Percentiles rank a stretch among this genome's conserved stretches.
Conservation (phyloP, 1,284 basidiomycete species). For the Mycena citricolor region DNA sequence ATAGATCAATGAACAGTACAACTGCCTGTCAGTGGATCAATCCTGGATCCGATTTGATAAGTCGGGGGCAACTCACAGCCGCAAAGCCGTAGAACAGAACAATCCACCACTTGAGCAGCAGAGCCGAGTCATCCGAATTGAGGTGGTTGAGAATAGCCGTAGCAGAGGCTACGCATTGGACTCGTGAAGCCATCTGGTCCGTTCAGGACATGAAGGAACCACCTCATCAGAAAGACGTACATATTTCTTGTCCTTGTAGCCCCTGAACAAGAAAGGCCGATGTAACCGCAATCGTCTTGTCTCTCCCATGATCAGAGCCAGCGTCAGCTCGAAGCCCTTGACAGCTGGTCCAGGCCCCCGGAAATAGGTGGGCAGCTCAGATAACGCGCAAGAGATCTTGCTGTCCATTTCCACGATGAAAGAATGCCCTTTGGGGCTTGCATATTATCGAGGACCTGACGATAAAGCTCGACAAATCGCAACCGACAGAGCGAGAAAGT, state of each 20-base stretch:
- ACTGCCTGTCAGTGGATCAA: conserved; percentile 21
- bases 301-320: conserved; percentile 28
- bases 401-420: conserved; percentile 27
- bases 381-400: conserved; percentile 19
- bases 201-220: not conserved
- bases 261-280: conserved; percentile 27
- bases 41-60: not conserved
- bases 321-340: conserved; percentile 25
- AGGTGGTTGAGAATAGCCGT: conserved; percentile 25
- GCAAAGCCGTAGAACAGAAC: conserved; percentile 29
- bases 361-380: conserved; percentile 24
- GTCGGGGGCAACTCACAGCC: conserved; percentile 20
- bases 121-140: conserved; percentile 25
- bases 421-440: conserved; percentile 24
- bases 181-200: conserved; percentile 26
- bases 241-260: conserved; percentile 27
- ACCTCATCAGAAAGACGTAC: conserved; percentile 15
- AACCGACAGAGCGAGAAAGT: conserved; percentile 25
- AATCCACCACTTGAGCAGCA: conserved; percentile 29
- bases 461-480: conserved; percentile 25
- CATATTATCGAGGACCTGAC: conserved; percentile 25
- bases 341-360: conserved; percentile 14
- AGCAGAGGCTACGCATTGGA: conserved; percentile 27
- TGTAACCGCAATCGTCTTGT: conserved; percentile 26
- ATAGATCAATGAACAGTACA: conserved; percentile 28